These are phyloP conservation scores for Byssochlamys sp. DNA, from an alignment of 2,329 filamentous ascomycete species.

Conservation along the genomic window DNA sequence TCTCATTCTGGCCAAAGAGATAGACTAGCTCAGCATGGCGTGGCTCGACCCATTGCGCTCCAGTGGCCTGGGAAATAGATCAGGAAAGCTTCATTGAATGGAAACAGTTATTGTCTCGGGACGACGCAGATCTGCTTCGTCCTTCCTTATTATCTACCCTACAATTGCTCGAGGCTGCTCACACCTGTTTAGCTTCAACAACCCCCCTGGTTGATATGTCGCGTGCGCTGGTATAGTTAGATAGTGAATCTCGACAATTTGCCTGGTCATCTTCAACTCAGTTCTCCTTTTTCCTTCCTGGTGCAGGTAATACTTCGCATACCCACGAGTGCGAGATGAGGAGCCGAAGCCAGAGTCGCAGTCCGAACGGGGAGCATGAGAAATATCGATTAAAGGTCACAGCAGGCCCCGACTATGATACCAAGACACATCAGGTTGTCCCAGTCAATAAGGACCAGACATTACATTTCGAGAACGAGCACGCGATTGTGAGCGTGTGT, in stretches of 20 bases:
- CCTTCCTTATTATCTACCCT: neutral
- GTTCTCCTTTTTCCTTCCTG: neutral
- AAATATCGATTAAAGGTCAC: slow-evolving; percentile 69
- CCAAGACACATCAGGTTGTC: slow-evolving; percentile 60
- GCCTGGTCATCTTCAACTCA: neutral
- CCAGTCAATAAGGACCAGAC: slow-evolving; percentile 62
- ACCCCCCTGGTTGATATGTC: neutral
- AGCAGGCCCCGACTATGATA: slow-evolving; percentile 67
- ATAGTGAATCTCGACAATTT: neutral
- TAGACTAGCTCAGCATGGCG: neutral
- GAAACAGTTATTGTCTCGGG: neutral
- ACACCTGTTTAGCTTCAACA: neutral
- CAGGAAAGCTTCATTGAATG: neutral
- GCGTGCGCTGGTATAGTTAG: neutral
- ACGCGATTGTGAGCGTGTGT: slow-evolving; percentile 58
- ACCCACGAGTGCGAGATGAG: neutral
- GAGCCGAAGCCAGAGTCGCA: neutral
- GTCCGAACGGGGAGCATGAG: neutral
- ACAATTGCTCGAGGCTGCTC: neutral
- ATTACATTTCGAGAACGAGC: slow-evolving; percentile 52
- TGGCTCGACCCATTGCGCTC: neutral
- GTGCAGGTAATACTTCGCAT: neutral
- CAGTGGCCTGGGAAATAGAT: neutral
- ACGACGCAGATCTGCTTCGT: neutral
- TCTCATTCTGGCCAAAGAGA: neutral